Evolutionary conservation across 495 filamentous ascomycete genomes (phyloP).

Genomic region (Hyphodiscus hymeniophilus): DNA sequence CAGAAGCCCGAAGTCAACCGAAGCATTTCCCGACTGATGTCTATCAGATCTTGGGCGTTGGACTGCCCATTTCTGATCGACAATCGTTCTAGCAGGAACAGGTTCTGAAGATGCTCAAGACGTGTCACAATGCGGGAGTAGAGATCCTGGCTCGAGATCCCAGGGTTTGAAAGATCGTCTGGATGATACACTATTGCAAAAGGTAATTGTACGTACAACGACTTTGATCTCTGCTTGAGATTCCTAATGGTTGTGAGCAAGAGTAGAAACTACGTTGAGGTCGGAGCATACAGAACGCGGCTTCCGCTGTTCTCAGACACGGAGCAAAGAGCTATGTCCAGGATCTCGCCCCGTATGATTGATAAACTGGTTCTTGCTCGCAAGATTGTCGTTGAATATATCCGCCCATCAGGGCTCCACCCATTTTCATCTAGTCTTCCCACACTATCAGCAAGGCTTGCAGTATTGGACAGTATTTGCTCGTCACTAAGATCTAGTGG

Average conservation of each 20-base stretch:
- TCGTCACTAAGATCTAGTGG: slow-evolving; percentile 14
- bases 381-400: slow-evolving; percentile 4
- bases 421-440: slow-evolving; percentile 9
- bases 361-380: no score
- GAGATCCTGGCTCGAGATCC: no score
- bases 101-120: slow-evolving; percentile 9
- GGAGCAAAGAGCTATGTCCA: no score
- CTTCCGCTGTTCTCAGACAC: no score
- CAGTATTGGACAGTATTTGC: background rate
- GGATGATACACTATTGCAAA: no score
- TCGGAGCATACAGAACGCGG: no score
- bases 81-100: slow-evolving; percentile 14
- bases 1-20: slow-evolving; percentile 8
- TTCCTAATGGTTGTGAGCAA: no score
- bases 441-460: slow-evolving; percentile 1
- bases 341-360: no score
- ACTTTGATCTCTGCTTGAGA: no score
- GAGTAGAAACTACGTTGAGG: no score
- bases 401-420: slow-evolving; percentile 6
- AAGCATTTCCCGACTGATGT: slow-evolving; percentile 10
- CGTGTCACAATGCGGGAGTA: slow-evolving; percentile 28
- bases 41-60: slow-evolving; percentile 7
- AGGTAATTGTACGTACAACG: no score
- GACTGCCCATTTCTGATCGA: slow-evolving; percentile 1
- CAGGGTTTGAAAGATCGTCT: no score